Conservation (phyloP, 1,284 basidiomycete genomes). For the Trichosporon ovoides region DNA sequence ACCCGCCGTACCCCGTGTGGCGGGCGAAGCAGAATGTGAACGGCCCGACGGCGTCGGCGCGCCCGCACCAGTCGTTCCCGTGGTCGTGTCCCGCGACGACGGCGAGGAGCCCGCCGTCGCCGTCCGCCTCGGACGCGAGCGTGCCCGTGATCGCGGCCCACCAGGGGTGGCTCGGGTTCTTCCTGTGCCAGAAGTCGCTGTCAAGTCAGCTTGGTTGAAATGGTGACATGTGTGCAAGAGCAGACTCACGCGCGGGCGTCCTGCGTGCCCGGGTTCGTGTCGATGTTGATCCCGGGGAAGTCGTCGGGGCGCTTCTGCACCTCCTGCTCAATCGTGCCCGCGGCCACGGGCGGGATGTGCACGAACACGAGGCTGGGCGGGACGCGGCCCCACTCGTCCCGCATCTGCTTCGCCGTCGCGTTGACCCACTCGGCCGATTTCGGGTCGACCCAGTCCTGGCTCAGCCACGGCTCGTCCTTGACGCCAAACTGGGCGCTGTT, state of each 20-base stretch:
- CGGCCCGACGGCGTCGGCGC: constrained; percentile 9
- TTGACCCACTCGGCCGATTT: constrained; percentile 13
- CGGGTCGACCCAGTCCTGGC: constrained; percentile 24
- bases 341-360: constrained; percentile 19
- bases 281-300: constrained; percentile 12
- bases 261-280: constrained; percentile 5
- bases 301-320: background rate
- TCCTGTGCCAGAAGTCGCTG: constrained; percentile 2
- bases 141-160: constrained; percentile 12
- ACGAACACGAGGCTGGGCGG: constrained; percentile 20
- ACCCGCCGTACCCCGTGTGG: constrained; percentile 16
- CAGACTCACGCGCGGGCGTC: constrained; percentile 4
- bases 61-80: constrained; percentile 28
- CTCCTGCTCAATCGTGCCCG: background rate
- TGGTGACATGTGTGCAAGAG: too few species aligned
- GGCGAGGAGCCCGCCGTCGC: constrained; percentile 11
- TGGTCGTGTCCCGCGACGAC: constrained; percentile 28
- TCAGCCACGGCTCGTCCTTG: constrained; percentile 11
- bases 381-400: constrained; percentile 13
- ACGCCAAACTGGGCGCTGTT: constrained; percentile 12
- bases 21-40: constrained; percentile 15
- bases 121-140: background rate
- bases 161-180: constrained; percentile 8
- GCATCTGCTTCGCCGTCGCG: constrained; percentile 1
- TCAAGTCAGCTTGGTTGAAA: background rate